Conservation (phyloP, 2,329 filamentous ascomycete genomes). For the Aspergillus chevalieri region DNA sequence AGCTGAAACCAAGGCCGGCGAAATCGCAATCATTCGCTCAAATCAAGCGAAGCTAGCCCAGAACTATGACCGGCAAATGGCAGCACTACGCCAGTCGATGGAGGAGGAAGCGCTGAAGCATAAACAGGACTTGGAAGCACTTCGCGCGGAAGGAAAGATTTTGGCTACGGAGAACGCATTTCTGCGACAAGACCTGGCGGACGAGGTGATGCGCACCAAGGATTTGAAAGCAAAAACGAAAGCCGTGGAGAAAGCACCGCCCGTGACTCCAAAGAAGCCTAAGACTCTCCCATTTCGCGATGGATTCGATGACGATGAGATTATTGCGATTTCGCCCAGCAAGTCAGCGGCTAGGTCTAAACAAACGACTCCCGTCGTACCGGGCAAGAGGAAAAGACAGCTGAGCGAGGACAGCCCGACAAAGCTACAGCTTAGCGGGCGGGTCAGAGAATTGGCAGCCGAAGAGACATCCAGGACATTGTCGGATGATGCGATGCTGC, state of each 20-base stretch:
- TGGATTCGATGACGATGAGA: slow-evolving; percentile 59
- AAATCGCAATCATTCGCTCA: slow-evolving; percentile 56
- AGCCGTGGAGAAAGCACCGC: slow-evolving; percentile 31
- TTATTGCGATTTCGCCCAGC: slow-evolving; percentile 51
- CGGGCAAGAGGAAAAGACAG: slow-evolving; percentile 54
- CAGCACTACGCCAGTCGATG: slow-evolving; percentile 48
- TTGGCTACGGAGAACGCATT: slow-evolving; percentile 55
- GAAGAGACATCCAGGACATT: slow-evolving; percentile 25
- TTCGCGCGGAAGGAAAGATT: slow-evolving; percentile 50
- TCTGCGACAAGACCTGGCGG: slow-evolving; percentile 54
- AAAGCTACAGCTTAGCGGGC: slow-evolving; percentile 37
- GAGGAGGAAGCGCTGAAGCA: slow-evolving; percentile 49
- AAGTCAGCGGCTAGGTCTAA: slow-evolving; percentile 44
- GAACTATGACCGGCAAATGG: slow-evolving; percentile 49
- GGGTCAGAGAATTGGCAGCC: slow-evolving; percentile 13
- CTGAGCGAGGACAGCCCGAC: slow-evolving; percentile 48
- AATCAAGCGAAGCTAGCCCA: slow-evolving; percentile 50
- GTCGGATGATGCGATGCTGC: slow-evolving; percentile 13
- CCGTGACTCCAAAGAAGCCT: slow-evolving; percentile 48
- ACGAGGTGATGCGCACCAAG: slow-evolving; percentile 47
- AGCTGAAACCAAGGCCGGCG: slow-evolving; percentile 50
- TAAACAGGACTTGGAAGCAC: slow-evolving; percentile 50
- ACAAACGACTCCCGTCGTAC: slow-evolving; percentile 49
- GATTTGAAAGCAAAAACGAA: slow-evolving; percentile 33
- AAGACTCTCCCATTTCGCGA: slow-evolving; percentile 48